These are phyloP conservation scores for Backusella luteola DNA, from an alignment of 192 early-diverging fungal species.

Conservation along the genomic window DNA sequence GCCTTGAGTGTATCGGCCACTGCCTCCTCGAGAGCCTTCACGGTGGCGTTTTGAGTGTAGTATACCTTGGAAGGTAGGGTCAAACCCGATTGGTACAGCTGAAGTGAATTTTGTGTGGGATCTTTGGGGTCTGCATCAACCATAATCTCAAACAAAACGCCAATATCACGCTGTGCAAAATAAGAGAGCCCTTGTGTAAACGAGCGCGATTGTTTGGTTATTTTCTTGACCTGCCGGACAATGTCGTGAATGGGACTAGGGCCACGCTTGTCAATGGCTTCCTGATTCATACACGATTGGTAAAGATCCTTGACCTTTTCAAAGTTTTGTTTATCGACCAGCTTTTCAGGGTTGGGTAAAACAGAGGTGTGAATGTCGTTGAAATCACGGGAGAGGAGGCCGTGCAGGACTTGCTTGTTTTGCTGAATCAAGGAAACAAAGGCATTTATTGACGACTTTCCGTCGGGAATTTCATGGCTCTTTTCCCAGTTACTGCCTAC, in stretches of 20 bases:
- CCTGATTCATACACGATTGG: conserved; percentile 57
- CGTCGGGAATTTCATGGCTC: conserved; percentile 60
- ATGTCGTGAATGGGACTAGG: conserved; percentile 45
- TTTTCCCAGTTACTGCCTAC: conserved; percentile 57
- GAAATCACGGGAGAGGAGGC: conserved; percentile 47
- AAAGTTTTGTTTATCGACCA: conserved; percentile 56
- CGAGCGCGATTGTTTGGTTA: neutral
- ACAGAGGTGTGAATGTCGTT: conserved; percentile 29
- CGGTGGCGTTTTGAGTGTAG: conserved; percentile 51
- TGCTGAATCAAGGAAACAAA: conserved; percentile 11
- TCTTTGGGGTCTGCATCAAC: conserved; percentile 56
- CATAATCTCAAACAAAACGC: conserved; percentile 48
- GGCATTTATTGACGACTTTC: conserved; percentile 42
- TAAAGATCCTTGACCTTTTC: conserved; percentile 59
- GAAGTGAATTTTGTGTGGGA: conserved; percentile 53
- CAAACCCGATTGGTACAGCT: conserved; percentile 55
- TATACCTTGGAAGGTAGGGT: conserved; percentile 67
- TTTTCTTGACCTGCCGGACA: conserved; percentile 34
- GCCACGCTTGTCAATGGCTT: conserved; percentile 37
- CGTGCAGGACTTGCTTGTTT: conserved; percentile 42
- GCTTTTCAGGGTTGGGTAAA: conserved; percentile 40
- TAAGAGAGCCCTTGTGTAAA: conserved; percentile 10
- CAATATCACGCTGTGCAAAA: conserved; percentile 20
- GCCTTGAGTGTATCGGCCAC: conserved; percentile 47
- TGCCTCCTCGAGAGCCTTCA: conserved; percentile 37